phyloP scores from a whole-genome alignment of 257 asterid species.

The Ocimum tenuiflorum region DNA sequence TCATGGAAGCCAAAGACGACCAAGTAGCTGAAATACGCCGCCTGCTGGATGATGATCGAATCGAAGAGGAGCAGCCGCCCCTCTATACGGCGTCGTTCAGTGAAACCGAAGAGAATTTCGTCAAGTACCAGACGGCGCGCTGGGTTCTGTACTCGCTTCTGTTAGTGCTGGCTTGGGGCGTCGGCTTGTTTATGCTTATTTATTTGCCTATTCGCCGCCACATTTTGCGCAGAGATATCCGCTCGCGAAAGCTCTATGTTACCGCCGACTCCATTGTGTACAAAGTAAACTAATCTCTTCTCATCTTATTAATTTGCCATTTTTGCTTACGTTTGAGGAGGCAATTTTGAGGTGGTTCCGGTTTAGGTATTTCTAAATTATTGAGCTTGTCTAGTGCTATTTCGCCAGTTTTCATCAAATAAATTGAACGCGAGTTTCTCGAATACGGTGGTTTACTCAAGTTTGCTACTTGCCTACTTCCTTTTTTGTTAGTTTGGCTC shows the following conservation, averaged over 20 bases:
- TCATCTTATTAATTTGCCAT: not conserved
- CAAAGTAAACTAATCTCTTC: slow-evolving; percentile 31
- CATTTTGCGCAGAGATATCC: slow-evolving; percentile 46
- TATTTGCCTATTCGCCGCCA: slow-evolving; percentile 65
- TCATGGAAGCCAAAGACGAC: no score
- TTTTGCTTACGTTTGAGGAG: not conserved
- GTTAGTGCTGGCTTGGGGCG: slow-evolving; percentile 67
- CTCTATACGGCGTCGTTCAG: slow-evolving; percentile 57
- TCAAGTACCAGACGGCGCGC: slow-evolving; percentile 50
- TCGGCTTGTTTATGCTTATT: slow-evolving; percentile 60
- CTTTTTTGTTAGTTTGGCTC: not conserved
- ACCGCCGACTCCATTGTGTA: slow-evolving; percentile 59
- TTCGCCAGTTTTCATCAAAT: no score
- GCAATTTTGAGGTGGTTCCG: not conserved
- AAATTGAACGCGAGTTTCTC: no score
- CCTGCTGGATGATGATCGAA: no score
- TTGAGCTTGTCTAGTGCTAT: not conserved
- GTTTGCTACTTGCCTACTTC: not conserved
- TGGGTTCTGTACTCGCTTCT: slow-evolving; percentile 58
- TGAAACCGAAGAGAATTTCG: slow-evolving; percentile 51
- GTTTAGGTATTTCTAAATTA: not conserved
- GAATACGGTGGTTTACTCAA: not conserved
- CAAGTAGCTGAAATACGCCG: no score
- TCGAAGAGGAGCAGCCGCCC: slow-evolving; percentile 32
- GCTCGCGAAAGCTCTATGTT: slow-evolving; percentile 57